Evolutionary conservation across 2,329 filamentous ascomycete genomes (phyloP).

Genomic region (Colletotrichum acutatum): DNA sequence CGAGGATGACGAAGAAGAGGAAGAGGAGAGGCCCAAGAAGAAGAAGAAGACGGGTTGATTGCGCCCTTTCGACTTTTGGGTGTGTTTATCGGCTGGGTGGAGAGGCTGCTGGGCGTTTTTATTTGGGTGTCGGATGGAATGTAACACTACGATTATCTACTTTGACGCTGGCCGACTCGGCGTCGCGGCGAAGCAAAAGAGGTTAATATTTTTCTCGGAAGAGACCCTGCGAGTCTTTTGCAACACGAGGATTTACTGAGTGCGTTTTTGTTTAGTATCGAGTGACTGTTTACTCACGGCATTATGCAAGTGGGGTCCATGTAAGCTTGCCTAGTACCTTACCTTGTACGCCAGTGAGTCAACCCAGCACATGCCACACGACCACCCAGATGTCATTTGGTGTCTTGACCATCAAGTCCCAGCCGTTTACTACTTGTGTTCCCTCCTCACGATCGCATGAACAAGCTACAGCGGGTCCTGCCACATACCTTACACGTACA

Average conservation of each 20-base stretch:
- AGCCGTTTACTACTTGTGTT: neutral
- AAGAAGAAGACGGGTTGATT: slow-evolving; percentile 53
- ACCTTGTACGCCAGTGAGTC: neutral
- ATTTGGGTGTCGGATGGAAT: slow-evolving; percentile 7
- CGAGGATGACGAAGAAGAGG: slow-evolving; percentile 60
- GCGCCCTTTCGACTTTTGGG: neutral
- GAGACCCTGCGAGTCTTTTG: neutral
- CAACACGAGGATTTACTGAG: neutral
- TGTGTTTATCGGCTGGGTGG: neutral
- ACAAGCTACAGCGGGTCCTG: neutral
- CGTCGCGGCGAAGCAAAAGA: slow-evolving; percentile 12
- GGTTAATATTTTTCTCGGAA: slow-evolving; percentile 20
- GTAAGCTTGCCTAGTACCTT: neutral
- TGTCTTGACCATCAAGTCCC: neutral
- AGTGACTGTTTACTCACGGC: neutral
- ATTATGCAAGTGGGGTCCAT: neutral
- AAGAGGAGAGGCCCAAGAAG: slow-evolving; percentile 61
- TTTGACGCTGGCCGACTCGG: slow-evolving; percentile 3
- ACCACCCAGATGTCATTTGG: neutral
- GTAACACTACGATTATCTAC: slow-evolving; percentile 23
- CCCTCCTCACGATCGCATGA: neutral
- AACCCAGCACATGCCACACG: neutral
- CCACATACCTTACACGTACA: slow-evolving; percentile 14
- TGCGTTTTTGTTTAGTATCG: neutral
- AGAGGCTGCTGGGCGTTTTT: slow-evolving; percentile 18